A percentile compares a stretch with the other conserved stretches of the same genome.
phyloP scores from a whole-genome alignment of 441 rosid species.

The Theobroma grandiflorum region DNA sequence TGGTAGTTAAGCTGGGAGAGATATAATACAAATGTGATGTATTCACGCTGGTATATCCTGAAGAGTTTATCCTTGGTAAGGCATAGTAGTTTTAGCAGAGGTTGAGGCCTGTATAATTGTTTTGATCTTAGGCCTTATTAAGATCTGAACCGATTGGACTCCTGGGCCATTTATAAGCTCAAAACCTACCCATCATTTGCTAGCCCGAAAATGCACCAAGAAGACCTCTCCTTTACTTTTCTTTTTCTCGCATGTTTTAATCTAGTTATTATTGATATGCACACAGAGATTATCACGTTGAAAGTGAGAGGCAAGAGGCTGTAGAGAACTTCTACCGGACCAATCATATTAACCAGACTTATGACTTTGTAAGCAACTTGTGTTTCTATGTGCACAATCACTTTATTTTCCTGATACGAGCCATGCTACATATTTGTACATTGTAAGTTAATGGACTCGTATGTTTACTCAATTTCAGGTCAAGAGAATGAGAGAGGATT shows the following conservation, averaged over 20 bases:
- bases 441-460: background rate
- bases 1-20: background rate
- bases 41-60: background rate
- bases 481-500: conserved; percentile 72
- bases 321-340: conserved; percentile 78
- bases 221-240: background rate
- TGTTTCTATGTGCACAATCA: background rate
- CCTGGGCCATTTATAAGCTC: background rate
- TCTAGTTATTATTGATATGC: background rate
- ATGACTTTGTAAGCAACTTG: conserved; percentile 65
- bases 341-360: conserved; percentile 81
- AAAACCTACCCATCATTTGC: background rate
- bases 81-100: background rate
- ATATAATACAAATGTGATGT: background rate
- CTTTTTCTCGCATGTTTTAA: background rate
- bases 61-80: too few species aligned
- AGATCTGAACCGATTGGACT: background rate
- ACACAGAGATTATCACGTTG: conserved; percentile 78
- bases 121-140: background rate
- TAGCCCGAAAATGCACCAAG: background rate
- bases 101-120: background rate
- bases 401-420: background rate
- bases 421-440: background rate
- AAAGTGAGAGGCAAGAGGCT: conserved; percentile 72
- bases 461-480: conserved; percentile 47